phyloP scores from a whole-genome alignment of 805 yeast genomes.

The Wickerhamiella australiensis region DNA sequence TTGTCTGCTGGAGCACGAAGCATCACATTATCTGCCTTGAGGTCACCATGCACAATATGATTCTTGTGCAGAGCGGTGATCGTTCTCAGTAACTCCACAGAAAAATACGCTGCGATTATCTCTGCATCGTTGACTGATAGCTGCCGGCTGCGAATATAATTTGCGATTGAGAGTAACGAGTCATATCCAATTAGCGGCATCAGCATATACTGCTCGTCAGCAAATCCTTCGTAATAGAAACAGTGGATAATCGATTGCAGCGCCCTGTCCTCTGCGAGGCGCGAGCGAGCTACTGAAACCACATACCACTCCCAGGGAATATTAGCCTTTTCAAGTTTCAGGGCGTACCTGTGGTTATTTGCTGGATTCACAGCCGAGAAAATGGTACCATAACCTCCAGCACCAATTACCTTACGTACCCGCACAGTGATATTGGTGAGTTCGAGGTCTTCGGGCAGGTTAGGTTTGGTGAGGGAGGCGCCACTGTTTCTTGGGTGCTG shows the following conservation, averaged over 20 bases:
- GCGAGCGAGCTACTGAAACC: slow-evolving; percentile 41
- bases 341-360: slow-evolving; percentile 48
- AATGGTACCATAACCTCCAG: slow-evolving; percentile 72
- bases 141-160: slow-evolving; percentile 23
- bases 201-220: slow-evolving; percentile 58
- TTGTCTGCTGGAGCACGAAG: slow-evolving; percentile 35
- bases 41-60: slow-evolving; percentile 71
- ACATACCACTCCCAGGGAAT: slow-evolving; percentile 75
- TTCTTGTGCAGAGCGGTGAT: slow-evolving; percentile 50
- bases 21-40: slow-evolving; percentile 83
- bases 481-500: neutral
- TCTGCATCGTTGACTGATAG: slow-evolving; percentile 41
- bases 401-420: slow-evolving; percentile 41
- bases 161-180: slow-evolving; percentile 57
- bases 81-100: slow-evolving; percentile 50
- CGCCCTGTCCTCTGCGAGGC: slow-evolving; percentile 23
- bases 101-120: slow-evolving; percentile 44
- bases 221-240: slow-evolving; percentile 41
- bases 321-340: slow-evolving; percentile 51
- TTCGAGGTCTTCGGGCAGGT: slow-evolving; percentile 1
- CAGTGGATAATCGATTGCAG: slow-evolving; percentile 38
- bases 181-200: slow-evolving; percentile 59
- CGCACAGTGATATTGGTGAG: slow-evolving; percentile 7
- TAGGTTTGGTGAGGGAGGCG: neutral
- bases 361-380: slow-evolving; percentile 48